Evolutionary conservation across 768 basidiomycete genomes (phyloP).

Genomic region (Suillus variegatus): DNA sequence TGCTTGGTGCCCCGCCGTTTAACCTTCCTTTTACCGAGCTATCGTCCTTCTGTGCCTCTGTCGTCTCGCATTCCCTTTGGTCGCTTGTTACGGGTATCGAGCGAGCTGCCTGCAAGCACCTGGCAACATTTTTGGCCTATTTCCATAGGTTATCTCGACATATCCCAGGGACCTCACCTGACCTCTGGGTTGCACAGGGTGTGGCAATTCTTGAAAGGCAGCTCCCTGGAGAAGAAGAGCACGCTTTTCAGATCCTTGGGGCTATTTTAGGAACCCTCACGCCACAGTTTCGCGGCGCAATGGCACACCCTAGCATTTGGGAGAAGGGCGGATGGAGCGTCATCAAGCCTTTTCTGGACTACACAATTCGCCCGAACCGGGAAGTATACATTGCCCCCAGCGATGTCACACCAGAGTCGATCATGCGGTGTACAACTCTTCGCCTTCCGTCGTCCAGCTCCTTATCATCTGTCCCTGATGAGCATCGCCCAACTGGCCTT

Average conservation of each 20-base stretch:
- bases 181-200: constrained; percentile 69
- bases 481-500: constrained; percentile 37
- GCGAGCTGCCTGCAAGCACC: constrained; percentile 39
- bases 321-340: constrained; percentile 46
- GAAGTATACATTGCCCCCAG: constrained; percentile 53
- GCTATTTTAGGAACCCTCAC: constrained; percentile 16
- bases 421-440: constrained; percentile 58
- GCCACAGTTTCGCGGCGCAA: constrained; percentile 18
- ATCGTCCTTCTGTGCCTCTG: constrained; percentile 50
- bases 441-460: constrained; percentile 30
- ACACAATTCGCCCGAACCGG: constrained; percentile 42
- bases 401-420: constrained; percentile 51
- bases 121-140: constrained; percentile 52
- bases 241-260: constrained; percentile 44
- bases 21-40: constrained; percentile 57
- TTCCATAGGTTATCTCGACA: constrained; percentile 62
- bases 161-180: constrained; percentile 54
- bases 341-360: constrained; percentile 56
- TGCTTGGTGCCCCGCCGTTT: constrained; percentile 56
- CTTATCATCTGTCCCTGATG: constrained; percentile 15
- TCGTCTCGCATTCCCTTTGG: constrained; percentile 59
- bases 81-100: constrained; percentile 15
- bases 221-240: constrained; percentile 76
- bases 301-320: constrained; percentile 45
- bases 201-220: constrained; percentile 55